Evolutionary conservation across 345 rosid genomes (phyloP).

Genomic region (Luvunga scandens): DNA sequence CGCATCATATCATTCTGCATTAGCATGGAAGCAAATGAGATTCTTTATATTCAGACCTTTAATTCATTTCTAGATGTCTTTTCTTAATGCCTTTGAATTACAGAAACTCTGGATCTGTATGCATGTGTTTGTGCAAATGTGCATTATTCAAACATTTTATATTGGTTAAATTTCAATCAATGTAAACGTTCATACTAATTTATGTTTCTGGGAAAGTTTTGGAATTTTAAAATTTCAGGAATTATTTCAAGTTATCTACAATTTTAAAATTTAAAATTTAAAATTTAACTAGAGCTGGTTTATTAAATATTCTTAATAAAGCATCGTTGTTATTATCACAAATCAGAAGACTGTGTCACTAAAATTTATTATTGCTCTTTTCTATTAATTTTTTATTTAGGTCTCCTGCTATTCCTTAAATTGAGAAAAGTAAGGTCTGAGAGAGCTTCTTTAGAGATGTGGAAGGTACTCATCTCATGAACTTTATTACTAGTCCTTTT

Average conservation of each 20-base stretch:
- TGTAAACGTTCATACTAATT: neutral
- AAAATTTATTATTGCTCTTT: neutral
- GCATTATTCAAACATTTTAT: neutral
- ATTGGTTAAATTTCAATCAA: neutral
- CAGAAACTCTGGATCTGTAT: neutral
- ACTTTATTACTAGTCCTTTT: neutral
- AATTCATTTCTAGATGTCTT: neutral
- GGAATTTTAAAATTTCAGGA: neutral
- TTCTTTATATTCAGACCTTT: neutral
- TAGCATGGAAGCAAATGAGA: neutral
- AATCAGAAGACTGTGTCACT: neutral
- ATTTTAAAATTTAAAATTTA: neutral
- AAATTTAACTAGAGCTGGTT: neutral
- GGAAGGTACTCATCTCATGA: conserved; percentile 27
- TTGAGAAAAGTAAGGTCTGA: conserved; percentile 33
- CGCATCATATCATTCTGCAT: neutral
- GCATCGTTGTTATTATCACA: neutral
- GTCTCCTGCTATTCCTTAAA: conserved; percentile 27
- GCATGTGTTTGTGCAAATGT: neutral
- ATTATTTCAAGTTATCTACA: neutral
- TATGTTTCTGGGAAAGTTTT: neutral
- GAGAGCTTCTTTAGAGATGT: conserved; percentile 35
- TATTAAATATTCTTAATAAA: neutral
- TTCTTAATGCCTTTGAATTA: neutral
- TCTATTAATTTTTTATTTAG: conserved; percentile 9